Conservation (phyloP, 2,329 filamentous ascomycete species). For the Pseudogymnoascus pannorum region DNA sequence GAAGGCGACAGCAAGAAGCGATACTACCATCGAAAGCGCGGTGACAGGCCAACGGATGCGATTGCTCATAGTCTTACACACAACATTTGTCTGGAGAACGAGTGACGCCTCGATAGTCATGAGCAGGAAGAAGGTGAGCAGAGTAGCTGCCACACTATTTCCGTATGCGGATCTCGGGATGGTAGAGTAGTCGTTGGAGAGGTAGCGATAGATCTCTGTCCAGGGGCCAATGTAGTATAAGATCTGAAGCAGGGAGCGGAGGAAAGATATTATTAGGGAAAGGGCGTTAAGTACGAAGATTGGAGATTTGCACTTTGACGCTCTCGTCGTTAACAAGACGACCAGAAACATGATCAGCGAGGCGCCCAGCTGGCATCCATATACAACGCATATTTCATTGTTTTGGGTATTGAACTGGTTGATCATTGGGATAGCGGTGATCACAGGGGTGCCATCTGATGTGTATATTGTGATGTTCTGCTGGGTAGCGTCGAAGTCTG, state of each 20-base stretch:
- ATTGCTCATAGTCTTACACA: slow-evolving; percentile 42
- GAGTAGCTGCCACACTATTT: slow-evolving; percentile 39
- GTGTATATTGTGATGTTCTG: slow-evolving; percentile 3
- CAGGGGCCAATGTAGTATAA: slow-evolving; percentile 46
- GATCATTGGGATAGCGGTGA: not conserved
- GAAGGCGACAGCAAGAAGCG: slow-evolving; percentile 43
- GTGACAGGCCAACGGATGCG: slow-evolving; percentile 40
- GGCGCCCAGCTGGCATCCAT: slow-evolving; percentile 53
- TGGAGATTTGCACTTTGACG: slow-evolving; percentile 48
- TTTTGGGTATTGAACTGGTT: slow-evolving; percentile 20
- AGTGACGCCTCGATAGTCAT: slow-evolving; percentile 51
- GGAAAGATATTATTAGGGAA: slow-evolving; percentile 47
- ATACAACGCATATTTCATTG: slow-evolving; percentile 46
- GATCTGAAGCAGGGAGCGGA: slow-evolving; percentile 41
- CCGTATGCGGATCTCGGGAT: slow-evolving; percentile 37
- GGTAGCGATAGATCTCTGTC: slow-evolving; percentile 42
- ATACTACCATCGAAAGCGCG: slow-evolving; percentile 39
- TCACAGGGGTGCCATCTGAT: not conserved
- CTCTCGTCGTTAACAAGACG: slow-evolving; percentile 49
- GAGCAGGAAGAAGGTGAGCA: slow-evolving; percentile 46
- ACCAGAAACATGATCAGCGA: slow-evolving; percentile 49
- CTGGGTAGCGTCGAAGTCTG: not conserved
- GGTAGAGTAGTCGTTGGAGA: slow-evolving; percentile 39
- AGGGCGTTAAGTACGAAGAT: slow-evolving; percentile 54
- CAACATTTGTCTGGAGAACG: slow-evolving; percentile 55